Percentiles rank a stretch among this genome's conserved stretches.
Evolutionary conservation across 164 flowering plant genomes (phyloP).

Genomic region (Vitis riparia): DNA sequence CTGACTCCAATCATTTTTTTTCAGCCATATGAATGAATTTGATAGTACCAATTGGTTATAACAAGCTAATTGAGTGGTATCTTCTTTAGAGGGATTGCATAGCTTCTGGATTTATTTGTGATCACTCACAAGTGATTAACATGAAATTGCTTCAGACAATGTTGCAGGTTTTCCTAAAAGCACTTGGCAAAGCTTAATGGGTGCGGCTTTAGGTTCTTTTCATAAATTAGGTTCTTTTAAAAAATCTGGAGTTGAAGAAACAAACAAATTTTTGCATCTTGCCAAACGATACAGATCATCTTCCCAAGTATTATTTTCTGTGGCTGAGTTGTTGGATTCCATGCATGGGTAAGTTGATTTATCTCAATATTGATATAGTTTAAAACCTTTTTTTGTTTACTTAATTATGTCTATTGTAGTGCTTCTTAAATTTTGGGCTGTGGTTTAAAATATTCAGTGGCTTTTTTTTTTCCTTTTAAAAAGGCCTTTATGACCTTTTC

Average conservation of each 20-base stretch:
- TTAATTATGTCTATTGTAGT: not conserved
- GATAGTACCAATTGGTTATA: not conserved
- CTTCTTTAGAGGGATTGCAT: not conserved
- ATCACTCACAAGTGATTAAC: not conserved
- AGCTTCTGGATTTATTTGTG: no score
- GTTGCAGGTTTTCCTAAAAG: slow-evolving; percentile 52
- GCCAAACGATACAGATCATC: slow-evolving; percentile 62
- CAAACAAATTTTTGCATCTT: slow-evolving; percentile 45
- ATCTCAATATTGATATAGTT: not conserved
- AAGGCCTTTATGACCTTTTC: not conserved
- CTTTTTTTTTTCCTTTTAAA: not conserved
- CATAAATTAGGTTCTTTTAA: slow-evolving; percentile 18
- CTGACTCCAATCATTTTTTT: no score
- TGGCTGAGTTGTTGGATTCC: slow-evolving; percentile 75
- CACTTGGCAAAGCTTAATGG: slow-evolving; percentile 72
- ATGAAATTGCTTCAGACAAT: slow-evolving; percentile 30
- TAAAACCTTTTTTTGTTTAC: not conserved
- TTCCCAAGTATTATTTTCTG: slow-evolving; percentile 64
- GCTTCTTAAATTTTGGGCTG: not conserved
- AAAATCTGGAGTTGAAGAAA: slow-evolving; percentile 28
- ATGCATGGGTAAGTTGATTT: slow-evolving; percentile 46
- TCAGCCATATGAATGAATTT: not conserved
- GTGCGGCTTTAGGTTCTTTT: slow-evolving; percentile 67
- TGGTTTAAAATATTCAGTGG: not conserved
- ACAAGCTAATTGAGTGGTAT: not conserved